Percentiles rank a stretch among this genome's conserved stretches.
Conservation (phyloP, 2,329 filamentous ascomycete genomes). For the Aureobasidium zeae region DNA sequence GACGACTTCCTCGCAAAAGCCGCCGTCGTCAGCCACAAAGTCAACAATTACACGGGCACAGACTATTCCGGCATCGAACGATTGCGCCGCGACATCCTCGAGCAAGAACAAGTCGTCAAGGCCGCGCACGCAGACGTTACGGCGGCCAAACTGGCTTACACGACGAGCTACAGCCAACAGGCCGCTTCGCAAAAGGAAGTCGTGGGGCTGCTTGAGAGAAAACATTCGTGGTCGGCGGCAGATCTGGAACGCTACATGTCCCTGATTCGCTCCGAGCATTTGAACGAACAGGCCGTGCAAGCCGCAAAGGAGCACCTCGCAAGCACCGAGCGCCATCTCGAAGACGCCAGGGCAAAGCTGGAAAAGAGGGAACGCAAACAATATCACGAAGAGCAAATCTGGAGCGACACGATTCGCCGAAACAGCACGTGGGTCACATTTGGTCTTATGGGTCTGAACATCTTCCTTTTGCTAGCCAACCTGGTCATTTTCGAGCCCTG, state of each 20-base stretch:
- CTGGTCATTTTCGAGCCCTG: conserved; percentile 90
- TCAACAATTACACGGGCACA: conserved; percentile 87
- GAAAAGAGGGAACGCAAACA: conserved; percentile 77
- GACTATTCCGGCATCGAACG: conserved; percentile 80
- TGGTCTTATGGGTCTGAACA: conserved; percentile 95
- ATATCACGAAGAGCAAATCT: conserved; percentile 98
- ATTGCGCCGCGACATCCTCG: conserved; percentile 68
- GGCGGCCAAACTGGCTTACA: conserved; percentile 64
- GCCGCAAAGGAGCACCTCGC: conserved; percentile 63
- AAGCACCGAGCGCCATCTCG: conserved; percentile 67
- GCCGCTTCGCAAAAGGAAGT: conserved; percentile 91
- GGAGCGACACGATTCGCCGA: conserved; percentile 92
- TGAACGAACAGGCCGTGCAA: conserved; percentile 76
- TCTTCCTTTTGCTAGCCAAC: conserved; percentile 75
- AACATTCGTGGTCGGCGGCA: conserved; percentile 77
- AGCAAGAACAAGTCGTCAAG: conserved; percentile 54
- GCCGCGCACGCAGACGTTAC: conserved; percentile 54
- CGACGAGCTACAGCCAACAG: conserved; percentile 72
- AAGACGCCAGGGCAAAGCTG: conserved; percentile 64
- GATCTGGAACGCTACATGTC: conserved; percentile 93
- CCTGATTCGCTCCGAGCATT: conserved; percentile 84
- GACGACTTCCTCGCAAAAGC: conserved; percentile 80
- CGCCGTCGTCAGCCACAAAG: conserved; percentile 72
- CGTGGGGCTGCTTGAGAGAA: conserved; percentile 83
- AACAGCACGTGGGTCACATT: conserved; percentile 99